These are phyloP conservation scores for Vinca major DNA, from an alignment of 305 asterid genomes.

Conservation along the genomic window DNA sequence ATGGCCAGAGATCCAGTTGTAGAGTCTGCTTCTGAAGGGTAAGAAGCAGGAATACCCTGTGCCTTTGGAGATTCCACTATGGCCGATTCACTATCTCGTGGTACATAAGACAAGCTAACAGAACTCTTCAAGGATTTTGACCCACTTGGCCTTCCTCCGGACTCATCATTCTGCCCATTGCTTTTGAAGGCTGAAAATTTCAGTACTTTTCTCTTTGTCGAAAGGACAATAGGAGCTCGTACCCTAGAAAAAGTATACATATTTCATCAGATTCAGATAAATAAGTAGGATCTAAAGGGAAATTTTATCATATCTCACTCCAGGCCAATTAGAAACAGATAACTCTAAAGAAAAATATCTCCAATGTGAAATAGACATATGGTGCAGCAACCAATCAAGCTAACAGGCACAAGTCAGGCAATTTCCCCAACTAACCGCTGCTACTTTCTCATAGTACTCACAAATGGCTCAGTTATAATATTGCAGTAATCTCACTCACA, in stretches of 20 bases:
- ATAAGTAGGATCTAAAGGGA: constrained; percentile 10
- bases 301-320: neutral
- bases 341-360: neutral
- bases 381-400: neutral
- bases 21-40: constrained; percentile 40
- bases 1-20: constrained; percentile 48
- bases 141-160: constrained; percentile 49
- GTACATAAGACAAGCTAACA: constrained; percentile 53
- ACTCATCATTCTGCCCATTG: constrained; percentile 49
- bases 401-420: neutral
- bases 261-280: constrained; percentile 22
- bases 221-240: constrained; percentile 39
- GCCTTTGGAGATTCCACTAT: constrained; percentile 47
- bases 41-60: constrained; percentile 46
- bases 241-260: constrained; percentile 31
- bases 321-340: neutral
- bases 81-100: constrained; percentile 57
- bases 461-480: neutral
- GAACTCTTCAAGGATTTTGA: constrained; percentile 51
- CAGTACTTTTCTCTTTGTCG: constrained; percentile 40
- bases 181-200: constrained; percentile 79
- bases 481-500: too few species aligned
- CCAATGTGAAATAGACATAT: neutral
- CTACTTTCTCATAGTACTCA: neutral
- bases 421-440: neutral